phyloP scores from a whole-genome alignment of 2,329 filamentous ascomycete genomes.

The Chaetomium strumarium region DNA sequence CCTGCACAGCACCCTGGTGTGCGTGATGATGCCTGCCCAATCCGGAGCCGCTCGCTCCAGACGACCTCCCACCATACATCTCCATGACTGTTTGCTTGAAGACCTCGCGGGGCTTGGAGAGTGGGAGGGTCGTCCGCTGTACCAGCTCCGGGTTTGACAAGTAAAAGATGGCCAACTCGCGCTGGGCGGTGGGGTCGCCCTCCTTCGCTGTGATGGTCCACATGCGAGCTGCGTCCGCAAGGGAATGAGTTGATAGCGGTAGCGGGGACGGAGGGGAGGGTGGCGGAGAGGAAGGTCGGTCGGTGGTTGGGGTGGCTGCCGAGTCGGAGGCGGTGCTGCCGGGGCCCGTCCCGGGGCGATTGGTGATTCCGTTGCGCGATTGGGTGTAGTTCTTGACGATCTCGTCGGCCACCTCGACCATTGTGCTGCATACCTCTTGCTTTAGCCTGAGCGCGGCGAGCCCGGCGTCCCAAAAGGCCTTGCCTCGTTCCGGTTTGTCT shows the following conservation, averaged over 20 bases:
- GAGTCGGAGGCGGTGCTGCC: constrained; percentile 17
- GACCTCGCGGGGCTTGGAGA: constrained; percentile 78
- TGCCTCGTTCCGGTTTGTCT: constrained; percentile 58
- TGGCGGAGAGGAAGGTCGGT: constrained; percentile 19
- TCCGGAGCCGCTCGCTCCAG: not conserved
- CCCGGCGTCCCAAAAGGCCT: constrained; percentile 86
- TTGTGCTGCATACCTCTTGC: constrained; percentile 77
- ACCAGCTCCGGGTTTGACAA: constrained; percentile 86
- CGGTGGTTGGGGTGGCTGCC: not conserved
- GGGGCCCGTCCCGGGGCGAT: constrained; percentile 9
- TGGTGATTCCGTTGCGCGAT: constrained; percentile 39
- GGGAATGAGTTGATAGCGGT: constrained; percentile 55
- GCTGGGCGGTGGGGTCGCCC: constrained; percentile 79
- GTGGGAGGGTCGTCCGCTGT: constrained; percentile 70
- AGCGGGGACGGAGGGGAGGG: constrained; percentile 39
- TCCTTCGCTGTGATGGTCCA: constrained; percentile 92
- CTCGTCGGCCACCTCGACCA: constrained; percentile 56
- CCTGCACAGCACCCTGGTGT: not conserved
- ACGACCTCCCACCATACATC: constrained; percentile 42
- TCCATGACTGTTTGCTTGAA: constrained; percentile 87
- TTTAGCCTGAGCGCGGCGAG: constrained; percentile 85
- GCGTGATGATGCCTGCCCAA: constrained; percentile 20
- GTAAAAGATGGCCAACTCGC: constrained; percentile 90
- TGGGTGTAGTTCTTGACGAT: constrained; percentile 57
- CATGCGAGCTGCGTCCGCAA: constrained; percentile 80